Percentiles rank a stretch among this genome's conserved stretches.
phyloP scores from a whole-genome alignment of 805 yeast species.

The Alloascoidea africana region DNA sequence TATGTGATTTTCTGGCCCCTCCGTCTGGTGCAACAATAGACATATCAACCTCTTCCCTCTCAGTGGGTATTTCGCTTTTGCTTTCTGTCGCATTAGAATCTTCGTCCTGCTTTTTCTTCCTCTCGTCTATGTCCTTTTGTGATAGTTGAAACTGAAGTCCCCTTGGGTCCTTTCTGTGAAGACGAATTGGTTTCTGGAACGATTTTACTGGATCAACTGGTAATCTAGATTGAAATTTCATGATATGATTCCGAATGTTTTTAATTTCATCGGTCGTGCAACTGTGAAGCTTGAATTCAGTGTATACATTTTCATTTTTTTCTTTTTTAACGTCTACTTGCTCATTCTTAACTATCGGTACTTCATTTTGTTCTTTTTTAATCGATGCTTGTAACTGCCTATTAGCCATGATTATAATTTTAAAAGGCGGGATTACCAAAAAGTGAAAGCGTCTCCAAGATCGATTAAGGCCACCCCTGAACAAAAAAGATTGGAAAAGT shows the following conservation, averaged over 20 bases:
- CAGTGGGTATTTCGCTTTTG: conserved; percentile 6
- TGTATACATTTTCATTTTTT: conserved; percentile 6
- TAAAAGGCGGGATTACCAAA: too few relatives aligned
- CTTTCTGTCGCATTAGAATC: conserved; percentile 8
- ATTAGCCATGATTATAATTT: too few relatives aligned
- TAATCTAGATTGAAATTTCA: conserved; percentile 64
- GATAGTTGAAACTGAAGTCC: conserved; percentile 75
- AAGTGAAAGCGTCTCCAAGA: too few relatives aligned
- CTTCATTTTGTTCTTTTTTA: too few relatives aligned
- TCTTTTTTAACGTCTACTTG: neutral
- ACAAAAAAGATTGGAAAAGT: too few relatives aligned
- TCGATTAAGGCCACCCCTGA: too few relatives aligned
- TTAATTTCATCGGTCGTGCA: conserved; percentile 58
- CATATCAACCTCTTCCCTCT: conserved; percentile 21
- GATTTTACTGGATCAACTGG: conserved; percentile 55
- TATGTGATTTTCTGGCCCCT: conserved; percentile 58
- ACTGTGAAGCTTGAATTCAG: conserved; percentile 49
- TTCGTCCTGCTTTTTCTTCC: conserved; percentile 13
- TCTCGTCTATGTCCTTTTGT: conserved; percentile 29
- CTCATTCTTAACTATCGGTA: conserved; percentile 1
- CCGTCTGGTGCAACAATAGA: conserved; percentile 77
- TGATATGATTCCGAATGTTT: conserved; percentile 61
- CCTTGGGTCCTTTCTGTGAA: conserved; percentile 89
- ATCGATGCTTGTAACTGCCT: too few relatives aligned
- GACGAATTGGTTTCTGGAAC: conserved; percentile 70